Evolutionary conservation across 1,284 basidiomycete species (phyloP), one percentile per base, ranked within the genome.

Genomic region (Caloboletus inedulis): DNA sequence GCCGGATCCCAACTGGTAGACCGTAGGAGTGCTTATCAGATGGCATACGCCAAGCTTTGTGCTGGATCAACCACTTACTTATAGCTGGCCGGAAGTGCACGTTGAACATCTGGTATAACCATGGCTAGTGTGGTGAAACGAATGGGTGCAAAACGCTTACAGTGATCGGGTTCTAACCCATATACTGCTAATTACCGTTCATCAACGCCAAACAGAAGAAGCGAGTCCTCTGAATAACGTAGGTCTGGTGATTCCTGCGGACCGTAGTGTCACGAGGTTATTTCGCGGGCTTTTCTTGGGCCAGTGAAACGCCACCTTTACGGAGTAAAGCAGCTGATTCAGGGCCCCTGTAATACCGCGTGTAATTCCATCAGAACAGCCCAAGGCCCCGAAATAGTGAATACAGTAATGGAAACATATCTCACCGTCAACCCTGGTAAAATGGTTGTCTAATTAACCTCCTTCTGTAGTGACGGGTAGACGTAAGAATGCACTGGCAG

Each of bases 1-100:
- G 62, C 54, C 13, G 57, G 62, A 49, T 64, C 65, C 63, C 63
- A 64, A 18, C 65, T 64, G n/a, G 14, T 5, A 42, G 9, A 31
- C n/a, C n/a, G n/a, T n/a, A n/a, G n/a, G n/a, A 18, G 6, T 7
- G 12, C 23, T 12, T 25, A 47, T 57, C 36, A 56, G 44, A 62
- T 29, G 27, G 39, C 7, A n/a, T 16, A 9, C 16, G 12, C 2
- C 2, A 29, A 29, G 7, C 0, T 36, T 13, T 6, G 14, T 14
- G 7, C 25, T 43, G 6, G 13, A 41, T 42, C 9, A 9, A 35
- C 19, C 31, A 16, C 63, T 54, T 18, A 64, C 62, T 52, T 52
- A 19, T 57, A 67, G 21, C 52, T 51, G 34, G 50, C n/a, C 3
- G 47, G 52, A 27, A 63, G 42, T 10, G 43, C 31, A 35, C 40